Percentiles rank a stretch among this genome's conserved stretches.
These are phyloP conservation scores for Wickerhamomyces mucosus DNA, from an alignment of 805 yeast genomes.

Conservation along the genomic window DNA sequence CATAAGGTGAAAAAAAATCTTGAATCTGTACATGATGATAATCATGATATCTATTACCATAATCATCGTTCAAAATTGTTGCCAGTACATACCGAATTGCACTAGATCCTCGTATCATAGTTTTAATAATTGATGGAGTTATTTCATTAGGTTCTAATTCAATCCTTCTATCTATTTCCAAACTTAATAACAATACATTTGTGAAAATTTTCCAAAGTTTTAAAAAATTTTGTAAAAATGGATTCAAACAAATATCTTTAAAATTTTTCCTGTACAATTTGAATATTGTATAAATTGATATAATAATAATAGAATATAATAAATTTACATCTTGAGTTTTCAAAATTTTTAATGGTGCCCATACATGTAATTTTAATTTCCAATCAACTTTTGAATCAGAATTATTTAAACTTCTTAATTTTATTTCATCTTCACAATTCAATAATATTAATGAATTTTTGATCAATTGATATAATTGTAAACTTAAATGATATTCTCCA, in stretches of 20 bases:
- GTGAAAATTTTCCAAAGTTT: conserved; percentile 63
- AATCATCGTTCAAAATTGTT: conserved; percentile 44
- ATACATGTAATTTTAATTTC: conserved; percentile 21
- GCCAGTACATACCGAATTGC: conserved; percentile 57
- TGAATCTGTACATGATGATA: conserved; percentile 47
- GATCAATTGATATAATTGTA: conserved; percentile 26
- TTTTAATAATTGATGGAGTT: conserved; percentile 38
- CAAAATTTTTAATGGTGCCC: conserved; percentile 28
- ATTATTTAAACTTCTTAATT: conserved; percentile 31
- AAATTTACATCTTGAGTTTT: conserved; percentile 31
- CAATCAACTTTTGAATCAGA: conserved; percentile 27
- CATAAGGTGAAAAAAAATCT: conserved; percentile 59
- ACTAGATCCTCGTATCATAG: conserved; percentile 50
- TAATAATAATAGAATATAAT: conserved; percentile 34
- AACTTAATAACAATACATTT: conserved; percentile 44
- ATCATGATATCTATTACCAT: conserved; percentile 39
- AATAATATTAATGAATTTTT: conserved; percentile 26
- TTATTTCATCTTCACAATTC: conserved; percentile 33
- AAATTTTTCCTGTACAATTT: conserved; percentile 28
- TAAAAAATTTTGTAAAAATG: conserved; percentile 48
- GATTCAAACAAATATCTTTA: conserved; percentile 42
- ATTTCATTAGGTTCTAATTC: conserved; percentile 21
- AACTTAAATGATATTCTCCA: conserved; percentile 26
- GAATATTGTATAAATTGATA: conserved; percentile 33
- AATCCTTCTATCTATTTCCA: conserved; percentile 47